Conservation (phyloP, 257 asterid genomes). For the Eustoma russellianum region DNA sequence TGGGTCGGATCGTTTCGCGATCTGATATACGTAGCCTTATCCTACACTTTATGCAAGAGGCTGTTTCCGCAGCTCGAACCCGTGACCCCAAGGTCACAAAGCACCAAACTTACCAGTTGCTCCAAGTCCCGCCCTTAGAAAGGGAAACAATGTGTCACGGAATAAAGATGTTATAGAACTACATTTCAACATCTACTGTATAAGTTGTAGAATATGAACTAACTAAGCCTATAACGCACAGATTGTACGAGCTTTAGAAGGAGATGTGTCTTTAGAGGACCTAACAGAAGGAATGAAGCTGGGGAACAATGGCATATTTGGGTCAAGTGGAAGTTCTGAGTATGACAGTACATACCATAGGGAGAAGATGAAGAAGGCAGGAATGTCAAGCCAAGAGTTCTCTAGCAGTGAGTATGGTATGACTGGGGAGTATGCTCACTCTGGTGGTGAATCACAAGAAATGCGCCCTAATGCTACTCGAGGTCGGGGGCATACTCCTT, state of each 20-base stretch:
- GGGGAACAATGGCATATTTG: conserved; percentile 22
- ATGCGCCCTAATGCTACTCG: conserved; percentile 3
- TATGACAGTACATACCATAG: conserved; percentile 25
- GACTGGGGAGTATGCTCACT: conserved; percentile 25
- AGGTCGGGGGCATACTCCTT: conserved; percentile 3
- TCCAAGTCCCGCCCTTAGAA: too few relatives aligned
- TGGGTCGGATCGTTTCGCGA: too few relatives aligned
- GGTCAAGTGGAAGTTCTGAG: conserved; percentile 46
- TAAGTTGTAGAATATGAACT: too few relatives aligned
- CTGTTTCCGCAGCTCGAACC: too few relatives aligned
- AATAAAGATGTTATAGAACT: too few relatives aligned
- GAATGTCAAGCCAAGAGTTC: conserved; percentile 60
- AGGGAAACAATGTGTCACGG: too few relatives aligned
- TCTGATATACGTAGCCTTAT: too few relatives aligned
- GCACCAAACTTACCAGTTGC: too few relatives aligned
- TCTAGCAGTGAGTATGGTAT: conserved; percentile 38
- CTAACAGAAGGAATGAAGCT: conserved; percentile 36
- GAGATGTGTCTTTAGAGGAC: conserved; percentile 60
- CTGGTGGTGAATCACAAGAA: conserved; percentile 28
- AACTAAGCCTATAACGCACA: neutral
- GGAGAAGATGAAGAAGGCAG: conserved; percentile 31
- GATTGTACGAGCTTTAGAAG: conserved; percentile 87
- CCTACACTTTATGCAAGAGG: too few relatives aligned
- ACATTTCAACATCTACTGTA: too few relatives aligned
- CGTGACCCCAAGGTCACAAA: too few relatives aligned